Base-by-base conservation (phyloP, 345 rosid species). In the Melaleuca alternifolia region DNA sequence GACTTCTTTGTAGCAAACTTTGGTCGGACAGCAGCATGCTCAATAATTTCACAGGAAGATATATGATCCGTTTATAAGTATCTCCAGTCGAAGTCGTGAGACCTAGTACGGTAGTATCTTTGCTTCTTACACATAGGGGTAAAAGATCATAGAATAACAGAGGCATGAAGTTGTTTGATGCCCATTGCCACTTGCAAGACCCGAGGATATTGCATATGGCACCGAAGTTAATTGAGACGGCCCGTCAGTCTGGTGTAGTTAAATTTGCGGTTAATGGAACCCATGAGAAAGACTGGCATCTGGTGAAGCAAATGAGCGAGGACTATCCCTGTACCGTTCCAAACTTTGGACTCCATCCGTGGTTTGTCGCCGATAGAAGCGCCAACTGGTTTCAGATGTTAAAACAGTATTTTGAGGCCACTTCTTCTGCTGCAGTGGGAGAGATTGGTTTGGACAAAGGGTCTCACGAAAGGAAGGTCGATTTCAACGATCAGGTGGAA, bases 401-500 rank as follows among this genome's bases (percentile, higher is more conserved):
- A 61, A 95, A 94, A 92, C 92, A 93, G n/a, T 89, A 91, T 52
- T 92, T 97, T 88, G 92, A 92, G 65, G 86, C 91, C 85, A 94
- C 93, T 88, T 99, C 99, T 82, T 65, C 91, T 88, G 99, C 99
- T 89, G 98, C 99, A 54, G 91, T 97, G 89, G 99, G 99, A 90
- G 99, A 97, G 98, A 94, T 96, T 92, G 99, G 99, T 85, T 89
- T 96, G 87, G 99, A 97, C 90, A 97, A 95, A 91, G 98, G 99
- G 57, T 95, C 96, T 48, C 93, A 86, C 82, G 98, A 95, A 85
- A 94, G 87, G 85, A 89, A 92, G 91, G 94, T 96, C 85, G 95
- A 94, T 88, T 95, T 97, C 86, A 85, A 87, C 20, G 95, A 93
- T 71, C 99, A 96, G 96, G 93, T 94, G 86, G 91, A 91, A 56